phyloP scores from a whole-genome alignment of 176 grass and related monocot genomes.

The Echinochloa phyllopogon region DNA sequence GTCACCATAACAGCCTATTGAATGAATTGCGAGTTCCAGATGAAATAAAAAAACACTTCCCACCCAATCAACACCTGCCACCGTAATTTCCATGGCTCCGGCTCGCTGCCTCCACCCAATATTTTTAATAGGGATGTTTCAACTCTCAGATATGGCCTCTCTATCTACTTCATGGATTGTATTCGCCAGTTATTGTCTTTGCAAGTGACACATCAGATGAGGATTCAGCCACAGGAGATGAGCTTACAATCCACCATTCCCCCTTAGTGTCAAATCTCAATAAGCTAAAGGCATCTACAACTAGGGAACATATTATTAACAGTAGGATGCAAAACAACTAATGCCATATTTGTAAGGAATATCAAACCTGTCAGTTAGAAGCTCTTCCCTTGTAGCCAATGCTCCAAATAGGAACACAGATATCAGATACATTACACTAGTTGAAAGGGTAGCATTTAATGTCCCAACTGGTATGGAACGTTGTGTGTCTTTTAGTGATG shows the following conservation, averaged over 20 bases:
- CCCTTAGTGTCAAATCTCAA: not conserved
- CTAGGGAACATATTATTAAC: slow-evolving; percentile 7
- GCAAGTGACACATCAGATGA: no score
- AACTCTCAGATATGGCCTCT: no score
- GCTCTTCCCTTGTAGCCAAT: slow-evolving; percentile 87
- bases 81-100: no score
- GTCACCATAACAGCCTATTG: no score
- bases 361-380: slow-evolving; percentile 80
- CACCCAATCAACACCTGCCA: no score
- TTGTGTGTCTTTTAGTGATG: slow-evolving; percentile 94
- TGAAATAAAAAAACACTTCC: no score
- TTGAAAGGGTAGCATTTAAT: slow-evolving; percentile 72
- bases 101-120: no score
- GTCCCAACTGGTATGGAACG: slow-evolving; percentile 92
- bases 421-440: slow-evolving; percentile 75
- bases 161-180: no score
- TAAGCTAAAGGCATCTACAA: not conserved
- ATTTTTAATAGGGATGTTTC: no score
- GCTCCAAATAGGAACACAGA: slow-evolving; percentile 89
- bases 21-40: no score
- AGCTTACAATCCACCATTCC: not conserved
- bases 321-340: not conserved
- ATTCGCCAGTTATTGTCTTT: no score
- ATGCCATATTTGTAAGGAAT: slow-evolving; percentile 35
- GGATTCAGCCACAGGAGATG: no score